Percentiles rank a stretch among this genome's conserved stretches.
Evolutionary conservation across 768 basidiomycete genomes (phyloP).

Genomic region (Trametes punicea): DNA sequence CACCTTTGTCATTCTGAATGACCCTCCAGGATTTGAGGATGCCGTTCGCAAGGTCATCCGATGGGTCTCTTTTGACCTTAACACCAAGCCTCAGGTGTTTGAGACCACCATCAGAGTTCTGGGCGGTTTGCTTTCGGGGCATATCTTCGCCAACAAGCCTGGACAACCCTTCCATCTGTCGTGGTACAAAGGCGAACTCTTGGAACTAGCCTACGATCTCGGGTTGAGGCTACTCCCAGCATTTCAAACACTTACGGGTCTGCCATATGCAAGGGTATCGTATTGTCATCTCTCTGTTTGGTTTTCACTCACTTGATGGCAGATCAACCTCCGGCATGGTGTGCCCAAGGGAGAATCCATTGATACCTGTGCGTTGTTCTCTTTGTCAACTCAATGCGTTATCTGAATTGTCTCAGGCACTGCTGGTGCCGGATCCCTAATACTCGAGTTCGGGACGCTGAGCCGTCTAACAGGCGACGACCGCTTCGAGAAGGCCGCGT

Average conservation of each 20-base stretch:
- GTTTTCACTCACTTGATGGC: conserved; percentile 2
- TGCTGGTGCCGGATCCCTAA: conserved; percentile 89
- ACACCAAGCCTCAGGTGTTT: conserved; percentile 97
- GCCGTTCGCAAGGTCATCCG: conserved; percentile 80
- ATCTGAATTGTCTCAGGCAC: conserved; percentile 50
- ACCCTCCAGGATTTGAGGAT: conserved; percentile 73
- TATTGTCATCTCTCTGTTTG: not conserved
- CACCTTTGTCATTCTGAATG: conserved; percentile 83
- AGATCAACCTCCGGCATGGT: conserved; percentile 86
- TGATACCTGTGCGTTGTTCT: conserved; percentile 71
- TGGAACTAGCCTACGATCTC: conserved; percentile 81
- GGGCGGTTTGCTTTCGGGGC: conserved; percentile 85
- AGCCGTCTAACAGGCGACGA: conserved; percentile 88
- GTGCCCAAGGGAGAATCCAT: conserved; percentile 69
- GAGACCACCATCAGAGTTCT: conserved; percentile 94
- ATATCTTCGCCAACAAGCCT: conserved; percentile 69
- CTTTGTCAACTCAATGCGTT: not conserved
- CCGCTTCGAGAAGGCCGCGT: conserved; percentile 85
- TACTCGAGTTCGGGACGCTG: conserved; percentile 92
- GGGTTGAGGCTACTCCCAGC: conserved; percentile 86
- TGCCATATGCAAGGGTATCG: conserved; percentile 85
- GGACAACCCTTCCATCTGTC: conserved; percentile 70
- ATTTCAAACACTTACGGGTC: conserved; percentile 85
- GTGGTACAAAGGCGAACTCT: conserved; percentile 81
- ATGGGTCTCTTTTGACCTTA: conserved; percentile 87